phyloP scores from a whole-genome alignment of 441 rosid species.

The Euphorbia corollata region DNA sequence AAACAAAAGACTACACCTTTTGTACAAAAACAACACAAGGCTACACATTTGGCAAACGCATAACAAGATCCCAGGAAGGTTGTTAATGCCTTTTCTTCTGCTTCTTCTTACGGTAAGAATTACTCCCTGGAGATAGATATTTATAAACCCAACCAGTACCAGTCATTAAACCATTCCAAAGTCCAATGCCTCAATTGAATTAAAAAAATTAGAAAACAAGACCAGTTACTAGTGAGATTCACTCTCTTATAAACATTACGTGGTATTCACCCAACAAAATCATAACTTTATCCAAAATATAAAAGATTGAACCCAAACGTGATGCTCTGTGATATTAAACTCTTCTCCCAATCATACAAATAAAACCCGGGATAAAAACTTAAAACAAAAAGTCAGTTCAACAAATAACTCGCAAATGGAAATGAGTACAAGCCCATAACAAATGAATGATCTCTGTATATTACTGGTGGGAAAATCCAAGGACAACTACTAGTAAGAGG shows the following conservation, averaged over 20 bases:
- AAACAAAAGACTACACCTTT: too few relatives aligned
- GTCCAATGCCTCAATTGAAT: not conserved
- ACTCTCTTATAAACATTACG: not conserved
- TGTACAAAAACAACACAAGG: too few relatives aligned
- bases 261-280: too few relatives aligned
- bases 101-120: conserved; percentile 23
- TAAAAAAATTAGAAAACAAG: not conserved
- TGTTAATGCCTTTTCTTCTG: not conserved
- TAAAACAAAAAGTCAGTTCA: too few relatives aligned
- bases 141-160: not conserved
- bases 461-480: too few relatives aligned
- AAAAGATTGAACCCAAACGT: not conserved
- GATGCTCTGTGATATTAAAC: not conserved
- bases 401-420: too few relatives aligned
- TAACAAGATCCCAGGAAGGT: not conserved
- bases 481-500: too few relatives aligned
- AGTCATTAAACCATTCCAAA: not conserved
- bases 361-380: too few relatives aligned
- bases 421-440: too few relatives aligned
- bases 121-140: conserved; percentile 19
- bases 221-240: not conserved
- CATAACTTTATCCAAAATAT: not conserved
- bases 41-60: not conserved
- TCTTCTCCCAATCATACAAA: not conserved
- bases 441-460: too few relatives aligned